These are phyloP conservation scores for Melaleuca alternifolia DNA, from an alignment of 345 rosid genomes.

Conservation along the genomic window DNA sequence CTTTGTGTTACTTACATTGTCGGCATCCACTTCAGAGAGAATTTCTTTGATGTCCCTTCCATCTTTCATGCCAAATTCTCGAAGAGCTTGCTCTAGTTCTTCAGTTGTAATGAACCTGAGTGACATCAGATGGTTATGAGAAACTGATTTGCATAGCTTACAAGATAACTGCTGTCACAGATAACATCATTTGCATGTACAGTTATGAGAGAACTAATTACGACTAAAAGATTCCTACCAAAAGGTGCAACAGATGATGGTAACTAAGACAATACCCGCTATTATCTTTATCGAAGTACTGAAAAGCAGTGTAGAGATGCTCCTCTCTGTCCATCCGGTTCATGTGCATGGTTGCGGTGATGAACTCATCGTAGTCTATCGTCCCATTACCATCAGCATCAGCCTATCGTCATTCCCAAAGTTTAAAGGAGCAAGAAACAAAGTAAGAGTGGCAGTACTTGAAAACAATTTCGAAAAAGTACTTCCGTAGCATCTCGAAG, in stretches of 20 bases:
- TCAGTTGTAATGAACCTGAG: constrained; percentile 35
- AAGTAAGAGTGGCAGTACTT: not conserved
- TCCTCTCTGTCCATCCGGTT: constrained; percentile 46
- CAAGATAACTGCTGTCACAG: not conserved
- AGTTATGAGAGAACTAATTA: not conserved
- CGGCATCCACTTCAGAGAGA: constrained; percentile 31
- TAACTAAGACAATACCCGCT: constrained; percentile 24
- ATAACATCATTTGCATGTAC: not conserved
- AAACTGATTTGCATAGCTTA: not conserved
- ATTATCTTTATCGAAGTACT: constrained; percentile 41
- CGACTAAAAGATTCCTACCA: not conserved
- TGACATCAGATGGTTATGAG: not conserved
- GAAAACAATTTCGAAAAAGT: not conserved
- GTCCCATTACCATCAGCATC: constrained; percentile 54
- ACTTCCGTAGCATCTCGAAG: not conserved
- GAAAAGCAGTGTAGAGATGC: constrained; percentile 47
- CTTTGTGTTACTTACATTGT: constrained; percentile 19
- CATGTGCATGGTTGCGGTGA: constrained; percentile 46
- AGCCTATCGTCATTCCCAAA: constrained; percentile 26
- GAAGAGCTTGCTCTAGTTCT: constrained; percentile 42
- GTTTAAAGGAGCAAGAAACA: not conserved
- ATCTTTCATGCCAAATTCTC: constrained; percentile 30
- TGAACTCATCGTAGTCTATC: constrained; percentile 42
- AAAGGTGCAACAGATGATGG: not conserved
- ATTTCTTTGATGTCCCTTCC: constrained; percentile 41